Percentiles rank a stretch among this genome's conserved stretches.
Evolutionary conservation across 345 rosid species (phyloP).

Genomic region (Pistacia vera): DNA sequence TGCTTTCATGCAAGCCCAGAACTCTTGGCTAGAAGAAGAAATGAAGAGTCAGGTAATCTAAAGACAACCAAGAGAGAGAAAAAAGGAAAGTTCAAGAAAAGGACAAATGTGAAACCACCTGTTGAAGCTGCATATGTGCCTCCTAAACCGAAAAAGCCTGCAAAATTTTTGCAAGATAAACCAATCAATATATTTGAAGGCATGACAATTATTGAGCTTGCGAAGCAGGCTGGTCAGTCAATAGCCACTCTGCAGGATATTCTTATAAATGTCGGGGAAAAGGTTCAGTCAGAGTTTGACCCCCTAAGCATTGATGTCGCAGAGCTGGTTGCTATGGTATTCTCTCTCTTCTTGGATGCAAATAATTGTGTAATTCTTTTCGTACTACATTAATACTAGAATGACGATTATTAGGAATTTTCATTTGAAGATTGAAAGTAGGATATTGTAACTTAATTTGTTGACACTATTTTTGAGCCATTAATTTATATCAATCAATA

Average conservation of each 20-base stretch:
- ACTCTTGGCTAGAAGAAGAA: slow-evolving; percentile 46
- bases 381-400: background rate
- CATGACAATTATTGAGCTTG: slow-evolving; percentile 77
- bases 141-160: slow-evolving; percentile 52
- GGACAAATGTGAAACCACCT: slow-evolving; percentile 53
- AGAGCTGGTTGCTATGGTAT: slow-evolving; percentile 88
- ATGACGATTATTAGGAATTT: background rate
- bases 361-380: slow-evolving; percentile 2
- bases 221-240: slow-evolving; percentile 66
- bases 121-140: slow-evolving; percentile 82
- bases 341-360: slow-evolving; percentile 6
- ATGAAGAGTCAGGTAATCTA: slow-evolving; percentile 49
- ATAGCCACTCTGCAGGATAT: slow-evolving; percentile 59
- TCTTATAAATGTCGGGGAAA: slow-evolving; percentile 83
- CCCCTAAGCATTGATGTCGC: slow-evolving; percentile 77
- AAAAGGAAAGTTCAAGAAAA: slow-evolving; percentile 65
- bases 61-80: slow-evolving; percentile 51
- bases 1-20: slow-evolving; percentile 61
- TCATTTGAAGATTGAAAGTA: background rate
- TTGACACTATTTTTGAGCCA: too few relatives aligned
- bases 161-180: slow-evolving; percentile 54
- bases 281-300: slow-evolving; percentile 69
- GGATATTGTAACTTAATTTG: too few relatives aligned
- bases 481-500: too few relatives aligned
- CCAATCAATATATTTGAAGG: slow-evolving; percentile 84